These are phyloP conservation scores for Yamadazyma membranifaciens DNA, from an alignment of 1,139 yeast genomes.

Conservation along the genomic window DNA sequence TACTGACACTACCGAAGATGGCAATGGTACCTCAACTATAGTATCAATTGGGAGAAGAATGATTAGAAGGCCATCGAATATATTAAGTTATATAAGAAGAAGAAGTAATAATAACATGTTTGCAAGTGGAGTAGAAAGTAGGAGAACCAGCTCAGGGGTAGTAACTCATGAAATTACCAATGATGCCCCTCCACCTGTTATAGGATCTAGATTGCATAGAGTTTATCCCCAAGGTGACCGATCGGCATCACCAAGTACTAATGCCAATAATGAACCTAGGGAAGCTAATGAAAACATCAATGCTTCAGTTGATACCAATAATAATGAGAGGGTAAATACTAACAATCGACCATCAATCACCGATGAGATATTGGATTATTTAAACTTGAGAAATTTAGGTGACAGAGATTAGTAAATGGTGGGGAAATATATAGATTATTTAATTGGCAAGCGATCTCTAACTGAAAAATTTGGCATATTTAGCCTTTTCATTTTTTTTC, in stretches of 20 bases:
- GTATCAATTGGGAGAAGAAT: slow-evolving; percentile 3
- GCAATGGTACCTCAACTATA: not conserved
- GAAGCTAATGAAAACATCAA: not conserved
- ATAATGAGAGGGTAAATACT: not conserved
- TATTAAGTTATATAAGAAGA: slow-evolving; percentile 24
- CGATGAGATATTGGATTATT: slow-evolving; percentile 24
- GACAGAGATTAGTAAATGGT: slow-evolving; percentile 9
- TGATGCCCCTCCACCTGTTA: not conserved
- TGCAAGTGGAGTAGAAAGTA: slow-evolving; percentile 51
- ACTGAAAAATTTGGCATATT: slow-evolving; percentile 56
- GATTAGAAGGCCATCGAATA: slow-evolving; percentile 16
- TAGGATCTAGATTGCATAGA: not conserved
- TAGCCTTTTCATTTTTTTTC: slow-evolving; percentile 51
- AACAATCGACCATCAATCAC: slow-evolving; percentile 3
- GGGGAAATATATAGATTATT: not conserved
- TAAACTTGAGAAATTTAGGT: slow-evolving; percentile 26
- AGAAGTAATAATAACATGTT: slow-evolving; percentile 25
- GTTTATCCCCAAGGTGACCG: not conserved
- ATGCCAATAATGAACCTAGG: not conserved
- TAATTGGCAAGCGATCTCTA: too few relatives aligned
- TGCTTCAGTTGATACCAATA: not conserved
- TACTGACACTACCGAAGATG: not conserved
- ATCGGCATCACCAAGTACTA: not conserved
- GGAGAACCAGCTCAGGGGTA: slow-evolving; percentile 50
- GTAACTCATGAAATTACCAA: slow-evolving; percentile 20